phyloP scores from a whole-genome alignment of 192 early-diverging fungal species.

The Mortierella claussenii region DNA sequence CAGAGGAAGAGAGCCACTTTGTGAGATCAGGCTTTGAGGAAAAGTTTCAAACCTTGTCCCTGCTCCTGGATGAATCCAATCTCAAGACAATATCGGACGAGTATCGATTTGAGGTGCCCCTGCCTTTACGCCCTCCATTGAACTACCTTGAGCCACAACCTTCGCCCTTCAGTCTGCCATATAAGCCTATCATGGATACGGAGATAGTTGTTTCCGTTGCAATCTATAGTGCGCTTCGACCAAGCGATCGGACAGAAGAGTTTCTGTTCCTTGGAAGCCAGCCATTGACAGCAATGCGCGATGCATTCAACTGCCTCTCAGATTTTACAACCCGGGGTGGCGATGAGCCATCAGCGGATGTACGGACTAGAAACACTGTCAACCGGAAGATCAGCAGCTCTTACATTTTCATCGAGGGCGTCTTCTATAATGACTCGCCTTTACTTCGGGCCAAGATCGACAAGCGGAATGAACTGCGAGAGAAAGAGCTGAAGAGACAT shows the following conservation, averaged over 20 bases:
- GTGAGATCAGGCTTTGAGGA: slow-evolving; percentile 16
- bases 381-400: slow-evolving; percentile 67
- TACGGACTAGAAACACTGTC: slow-evolving; percentile 57
- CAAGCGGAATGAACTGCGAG: slow-evolving; percentile 10
- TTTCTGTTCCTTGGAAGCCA: slow-evolving; percentile 76
- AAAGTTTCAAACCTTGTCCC: slow-evolving; percentile 21
- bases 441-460: slow-evolving; percentile 57
- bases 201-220: slow-evolving; percentile 68
- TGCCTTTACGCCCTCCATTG: slow-evolving; percentile 14
- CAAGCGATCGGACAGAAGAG: slow-evolving; percentile 67
- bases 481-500: slow-evolving; percentile 2
- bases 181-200: slow-evolving; percentile 9
- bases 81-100: slow-evolving; percentile 7
- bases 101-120: slow-evolving; percentile 16
- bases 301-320: slow-evolving; percentile 75
- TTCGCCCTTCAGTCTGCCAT: neutral
- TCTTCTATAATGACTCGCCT: slow-evolving; percentile 79
- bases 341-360: slow-evolving; percentile 8
- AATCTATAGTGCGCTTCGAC: slow-evolving; percentile 68
- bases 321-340: slow-evolving; percentile 69
- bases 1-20: neutral
- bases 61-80: slow-evolving; percentile 21
- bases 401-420: slow-evolving; percentile 82
- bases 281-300: slow-evolving; percentile 71
- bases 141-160: slow-evolving; percentile 14